Conservation (phyloP, 352 stramenopile species). For the Phytophthora pseudosyringae region DNA sequence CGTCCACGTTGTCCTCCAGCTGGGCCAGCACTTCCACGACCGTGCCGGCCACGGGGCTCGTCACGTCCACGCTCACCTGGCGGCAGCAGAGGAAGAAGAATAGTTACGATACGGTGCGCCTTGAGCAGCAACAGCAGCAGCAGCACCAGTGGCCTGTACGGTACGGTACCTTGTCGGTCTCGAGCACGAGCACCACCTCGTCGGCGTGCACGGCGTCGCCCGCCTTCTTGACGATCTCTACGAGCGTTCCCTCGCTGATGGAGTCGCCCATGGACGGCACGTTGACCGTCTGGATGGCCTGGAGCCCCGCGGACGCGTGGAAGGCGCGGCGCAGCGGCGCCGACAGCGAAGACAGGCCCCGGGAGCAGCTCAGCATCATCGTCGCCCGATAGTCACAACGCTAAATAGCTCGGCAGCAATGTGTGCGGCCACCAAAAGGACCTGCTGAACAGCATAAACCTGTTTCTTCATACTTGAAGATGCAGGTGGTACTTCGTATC, state of each 20-base stretch:
- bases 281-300: conserved; percentile 79
- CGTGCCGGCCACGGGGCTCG: conserved; percentile 89
- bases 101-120: too few species aligned
- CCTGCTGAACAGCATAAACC: too few species aligned
- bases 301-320: conserved; percentile 48
- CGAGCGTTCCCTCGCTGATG: conserved; percentile 98
- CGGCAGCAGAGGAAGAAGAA: background rate
- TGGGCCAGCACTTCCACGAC: conserved; percentile 94
- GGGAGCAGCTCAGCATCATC: conserved; percentile 39
- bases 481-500: too few species aligned
- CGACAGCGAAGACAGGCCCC: conserved; percentile 6
- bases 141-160: too few species aligned
- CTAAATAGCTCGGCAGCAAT: too few species aligned
- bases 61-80: conserved; percentile 91
- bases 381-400: background rate
- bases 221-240: conserved; percentile 93
- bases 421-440: too few species aligned
- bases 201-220: conserved; percentile 95
- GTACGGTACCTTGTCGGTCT: conserved; percentile 97
- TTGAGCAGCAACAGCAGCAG: too few species aligned
- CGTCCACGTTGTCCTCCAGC: conserved; percentile 97
- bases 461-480: too few species aligned
- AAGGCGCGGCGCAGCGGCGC: conserved; percentile 43
- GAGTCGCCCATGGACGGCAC: conserved; percentile 95
- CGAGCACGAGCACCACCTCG: conserved; percentile 97